phyloP scores from a whole-genome alignment of 202 grass and related monocot genomes.

The Hordeum pubiflorum region DNA sequence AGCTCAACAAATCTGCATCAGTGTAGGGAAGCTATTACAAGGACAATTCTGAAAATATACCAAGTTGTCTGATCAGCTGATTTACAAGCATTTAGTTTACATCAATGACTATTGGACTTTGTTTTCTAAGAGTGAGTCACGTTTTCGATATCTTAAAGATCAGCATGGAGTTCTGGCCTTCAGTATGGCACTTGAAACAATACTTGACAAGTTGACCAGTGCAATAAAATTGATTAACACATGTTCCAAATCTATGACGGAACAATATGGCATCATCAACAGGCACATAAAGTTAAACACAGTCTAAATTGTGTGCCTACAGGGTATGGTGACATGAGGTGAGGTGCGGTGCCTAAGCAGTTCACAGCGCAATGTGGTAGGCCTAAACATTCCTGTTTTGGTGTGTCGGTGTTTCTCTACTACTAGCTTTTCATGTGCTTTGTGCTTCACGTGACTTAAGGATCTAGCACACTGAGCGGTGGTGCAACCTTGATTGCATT shows the following conservation, averaged over 20 bases:
- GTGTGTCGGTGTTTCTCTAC: background rate
- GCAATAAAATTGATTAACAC: background rate
- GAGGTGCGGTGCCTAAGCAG: background rate
- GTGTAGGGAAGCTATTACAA: conserved; percentile 13
- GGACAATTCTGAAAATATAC: background rate
- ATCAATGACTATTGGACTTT: background rate
- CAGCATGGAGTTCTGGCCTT: background rate
- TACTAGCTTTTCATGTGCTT: background rate
- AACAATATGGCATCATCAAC: background rate
- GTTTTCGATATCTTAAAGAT: conserved; percentile 5
- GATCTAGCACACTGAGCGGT: background rate
- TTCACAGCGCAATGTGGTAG: background rate
- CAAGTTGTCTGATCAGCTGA: background rate
- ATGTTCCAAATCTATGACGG: background rate
- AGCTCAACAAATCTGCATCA: conserved; percentile 96
- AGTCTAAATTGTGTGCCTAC: background rate
- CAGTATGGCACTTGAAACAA: conserved; percentile 2
- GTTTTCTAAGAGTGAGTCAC: background rate
- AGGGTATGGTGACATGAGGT: background rate
- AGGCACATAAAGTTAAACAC: background rate
- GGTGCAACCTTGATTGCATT: background rate
- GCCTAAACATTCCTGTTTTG: background rate
- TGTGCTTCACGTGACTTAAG: conserved; percentile 9
- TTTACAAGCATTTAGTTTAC: conserved; percentile 1
- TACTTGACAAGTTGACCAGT: background rate